Evolutionary conservation across 2,329 filamentous ascomycete genomes (phyloP).

Genomic region (Volutella citrinella): DNA sequence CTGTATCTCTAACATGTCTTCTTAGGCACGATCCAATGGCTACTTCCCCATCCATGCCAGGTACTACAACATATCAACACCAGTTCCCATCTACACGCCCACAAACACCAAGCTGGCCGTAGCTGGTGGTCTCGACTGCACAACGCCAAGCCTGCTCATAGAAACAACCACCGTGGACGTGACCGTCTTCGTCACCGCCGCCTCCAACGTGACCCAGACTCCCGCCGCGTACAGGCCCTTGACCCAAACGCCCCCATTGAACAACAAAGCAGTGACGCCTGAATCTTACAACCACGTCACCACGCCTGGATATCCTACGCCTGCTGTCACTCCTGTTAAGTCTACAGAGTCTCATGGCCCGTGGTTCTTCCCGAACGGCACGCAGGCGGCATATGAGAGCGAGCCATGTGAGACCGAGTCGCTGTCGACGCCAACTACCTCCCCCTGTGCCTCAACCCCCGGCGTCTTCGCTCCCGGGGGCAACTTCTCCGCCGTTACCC

Average conservation of each 20-base stretch:
- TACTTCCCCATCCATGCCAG: too few species aligned
- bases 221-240: constrained; percentile 8
- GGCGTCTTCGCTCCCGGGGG: not conserved
- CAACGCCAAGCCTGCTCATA: constrained; percentile 21
- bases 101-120: constrained; percentile 9
- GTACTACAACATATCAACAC: not conserved
- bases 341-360: constrained; percentile 13
- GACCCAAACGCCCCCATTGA: too few species aligned
- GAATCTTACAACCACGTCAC: constrained; percentile 10
- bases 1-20: too few species aligned
- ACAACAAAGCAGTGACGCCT: too few species aligned
- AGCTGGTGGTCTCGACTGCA: constrained; percentile 16
- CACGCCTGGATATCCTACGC: too few species aligned
- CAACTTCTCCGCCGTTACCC: constrained; percentile 2
- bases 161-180: constrained; percentile 32
- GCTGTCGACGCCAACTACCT: too few species aligned
- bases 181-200: constrained; percentile 29
- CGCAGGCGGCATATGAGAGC: too few species aligned
- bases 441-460: not conserved
- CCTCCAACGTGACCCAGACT: constrained; percentile 18
- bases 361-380: too few species aligned
- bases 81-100: not conserved
- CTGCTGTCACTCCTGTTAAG: too few species aligned
- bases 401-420: too few species aligned
- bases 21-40: too few species aligned